phyloP scores from a whole-genome alignment of 2,329 filamentous ascomycete genomes.

The Beauveria medogensis region DNA sequence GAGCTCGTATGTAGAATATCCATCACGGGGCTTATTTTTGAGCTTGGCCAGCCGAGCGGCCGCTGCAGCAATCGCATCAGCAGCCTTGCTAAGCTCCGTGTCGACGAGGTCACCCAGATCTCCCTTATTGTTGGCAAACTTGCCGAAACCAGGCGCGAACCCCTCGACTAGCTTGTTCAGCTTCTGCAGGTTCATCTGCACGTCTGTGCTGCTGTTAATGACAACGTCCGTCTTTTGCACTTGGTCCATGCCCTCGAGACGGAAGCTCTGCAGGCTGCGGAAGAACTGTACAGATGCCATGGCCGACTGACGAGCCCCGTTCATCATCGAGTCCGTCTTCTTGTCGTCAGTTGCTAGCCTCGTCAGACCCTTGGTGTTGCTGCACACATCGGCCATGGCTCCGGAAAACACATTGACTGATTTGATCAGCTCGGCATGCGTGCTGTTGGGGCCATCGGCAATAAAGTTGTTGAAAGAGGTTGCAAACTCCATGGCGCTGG shows the following conservation, averaged over 20 bases:
- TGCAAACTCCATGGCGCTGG: constrained; percentile 92
- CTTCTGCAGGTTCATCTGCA: constrained; percentile 87
- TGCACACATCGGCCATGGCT: constrained; percentile 85
- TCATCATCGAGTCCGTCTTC: constrained; percentile 79
- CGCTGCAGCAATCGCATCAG: constrained; percentile 89
- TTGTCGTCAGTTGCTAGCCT: constrained; percentile 92
- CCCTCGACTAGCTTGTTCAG: constrained; percentile 88
- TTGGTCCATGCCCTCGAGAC: constrained; percentile 81
- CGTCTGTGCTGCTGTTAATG: constrained; percentile 94
- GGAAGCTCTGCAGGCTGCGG: constrained; percentile 86
- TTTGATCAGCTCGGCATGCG: constrained; percentile 85
- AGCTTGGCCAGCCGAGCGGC: constrained; percentile 83
- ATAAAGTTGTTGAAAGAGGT: constrained; percentile 99
- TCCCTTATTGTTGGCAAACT: constrained; percentile 69
- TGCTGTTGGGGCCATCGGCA: constrained; percentile 86
- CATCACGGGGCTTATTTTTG: constrained; percentile 92
- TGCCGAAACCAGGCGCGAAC: constrained; percentile 80
- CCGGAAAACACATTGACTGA: constrained; percentile 85
- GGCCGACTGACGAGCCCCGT: constrained; percentile 75
- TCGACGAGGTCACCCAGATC: constrained; percentile 93
- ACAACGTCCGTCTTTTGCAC: constrained; percentile 94
- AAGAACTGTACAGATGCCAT: constrained; percentile 89
- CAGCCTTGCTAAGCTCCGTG: constrained; percentile 82
- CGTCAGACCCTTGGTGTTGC: constrained; percentile 91
- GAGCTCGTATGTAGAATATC: constrained; percentile 92